phyloP scores from a whole-genome alignment of 192 early-diverging fungal genomes.

The Umbelopsis vinacea region DNA sequence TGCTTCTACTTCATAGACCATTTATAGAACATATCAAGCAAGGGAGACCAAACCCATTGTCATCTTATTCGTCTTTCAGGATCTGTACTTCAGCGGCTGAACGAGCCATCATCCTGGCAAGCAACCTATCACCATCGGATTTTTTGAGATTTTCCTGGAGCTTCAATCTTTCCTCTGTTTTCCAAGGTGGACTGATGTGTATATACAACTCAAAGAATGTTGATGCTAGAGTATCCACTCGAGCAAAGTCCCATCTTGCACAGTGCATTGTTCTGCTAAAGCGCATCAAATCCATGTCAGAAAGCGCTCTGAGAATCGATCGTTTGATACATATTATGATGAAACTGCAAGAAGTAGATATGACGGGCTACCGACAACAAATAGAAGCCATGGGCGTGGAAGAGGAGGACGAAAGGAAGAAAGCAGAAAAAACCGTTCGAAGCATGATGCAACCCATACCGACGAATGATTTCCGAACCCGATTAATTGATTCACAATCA shows the following conservation, averaged over 20 bases:
- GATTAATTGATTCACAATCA: no score
- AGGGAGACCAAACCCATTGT: constrained; percentile 22
- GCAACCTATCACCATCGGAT: constrained; percentile 28
- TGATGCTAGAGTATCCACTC: constrained; percentile 28
- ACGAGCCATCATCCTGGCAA: constrained; percentile 30
- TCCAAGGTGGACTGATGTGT: constrained; percentile 39
- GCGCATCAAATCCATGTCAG: constrained; percentile 30
- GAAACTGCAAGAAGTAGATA: constrained; percentile 29
- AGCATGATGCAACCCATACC: background rate
- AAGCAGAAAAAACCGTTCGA: background rate
- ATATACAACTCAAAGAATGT: constrained; percentile 42
- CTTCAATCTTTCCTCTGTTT: constrained; percentile 36
- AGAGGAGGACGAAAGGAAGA: background rate
- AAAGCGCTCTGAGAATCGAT: constrained; percentile 23
- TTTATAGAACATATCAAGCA: constrained; percentile 33
- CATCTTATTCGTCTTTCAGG: constrained; percentile 36
- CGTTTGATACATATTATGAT: constrained; percentile 28
- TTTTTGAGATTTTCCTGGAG: constrained; percentile 42
- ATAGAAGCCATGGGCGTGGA: background rate
- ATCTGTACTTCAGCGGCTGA: constrained; percentile 42
- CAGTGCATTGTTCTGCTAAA: constrained; percentile 27
- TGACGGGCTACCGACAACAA: background rate
- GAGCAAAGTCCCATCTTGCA: constrained; percentile 29
- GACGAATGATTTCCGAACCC: background rate
- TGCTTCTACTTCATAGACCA: constrained; percentile 44